Conservation (phyloP, 129 eudicot genomes). For the Deinandra increscens region DNA sequence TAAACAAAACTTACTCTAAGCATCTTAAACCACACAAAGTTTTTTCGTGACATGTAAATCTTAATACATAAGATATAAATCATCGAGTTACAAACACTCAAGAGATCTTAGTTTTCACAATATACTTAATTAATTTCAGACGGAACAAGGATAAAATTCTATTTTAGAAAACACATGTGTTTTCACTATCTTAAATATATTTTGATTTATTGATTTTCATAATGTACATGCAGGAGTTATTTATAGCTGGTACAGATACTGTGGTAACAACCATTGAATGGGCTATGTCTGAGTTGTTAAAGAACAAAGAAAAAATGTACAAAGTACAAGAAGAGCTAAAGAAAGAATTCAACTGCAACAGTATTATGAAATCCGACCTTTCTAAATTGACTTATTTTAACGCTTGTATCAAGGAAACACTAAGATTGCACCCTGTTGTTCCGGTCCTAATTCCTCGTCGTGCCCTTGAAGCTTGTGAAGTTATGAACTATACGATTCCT, state of each 20-base stretch:
- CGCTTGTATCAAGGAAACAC: slow-evolving; percentile 20
- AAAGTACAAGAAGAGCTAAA: slow-evolving; percentile 24
- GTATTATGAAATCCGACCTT: not conserved
- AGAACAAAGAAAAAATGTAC: slow-evolving; percentile 11
- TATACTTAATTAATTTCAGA: no score
- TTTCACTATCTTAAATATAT: not conserved
- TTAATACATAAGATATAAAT: no score
- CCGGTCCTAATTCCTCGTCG: slow-evolving; percentile 29
- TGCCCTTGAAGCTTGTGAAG: slow-evolving; percentile 16
- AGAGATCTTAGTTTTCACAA: no score
- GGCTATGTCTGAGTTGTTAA: slow-evolving; percentile 26
- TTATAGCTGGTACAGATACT: slow-evolving; percentile 30
- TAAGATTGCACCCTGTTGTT: slow-evolving; percentile 22
- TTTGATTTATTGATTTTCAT: not conserved
- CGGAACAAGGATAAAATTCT: no score
- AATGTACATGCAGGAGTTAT: slow-evolving; percentile 18
- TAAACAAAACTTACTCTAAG: no score
- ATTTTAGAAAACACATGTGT: no score
- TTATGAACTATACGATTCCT: slow-evolving; percentile 36
- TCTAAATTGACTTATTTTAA: slow-evolving; percentile 11
- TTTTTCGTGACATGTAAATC: no score
- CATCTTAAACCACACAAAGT: no score
- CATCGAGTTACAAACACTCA: no score
- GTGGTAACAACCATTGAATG: slow-evolving; percentile 29
- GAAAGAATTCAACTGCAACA: not conserved